Evolutionary conservation across 148 eudicot species (phyloP), one percentile per base, ranked within the genome.

Genomic region (Fagopyrum homotropicum): DNA sequence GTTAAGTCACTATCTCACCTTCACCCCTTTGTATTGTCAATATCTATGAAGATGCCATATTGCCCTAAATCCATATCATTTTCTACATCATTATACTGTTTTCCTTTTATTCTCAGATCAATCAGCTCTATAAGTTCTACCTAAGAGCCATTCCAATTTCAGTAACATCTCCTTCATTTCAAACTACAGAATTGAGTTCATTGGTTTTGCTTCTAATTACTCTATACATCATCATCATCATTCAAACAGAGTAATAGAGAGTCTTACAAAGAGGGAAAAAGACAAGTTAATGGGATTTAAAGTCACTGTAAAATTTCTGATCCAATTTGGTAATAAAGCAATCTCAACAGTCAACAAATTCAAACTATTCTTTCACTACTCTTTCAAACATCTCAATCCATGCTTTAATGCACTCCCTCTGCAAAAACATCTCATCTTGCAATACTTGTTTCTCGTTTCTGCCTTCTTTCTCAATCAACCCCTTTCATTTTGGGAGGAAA

Each of bases 351-450:
- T 35, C 69, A 66, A 35, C 45, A 66, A 66, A 66, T 66, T 66
- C 45, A 66, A 35, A 66, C 46, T 14, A 46, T 66, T n/a, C 71
- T 66, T 7, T 14, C 45, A 64, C 70, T 64, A 11, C 46, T 64
- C 70, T 64, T 46, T 66, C 71, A 66, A 66, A 66, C 71, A 66
- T 66, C 71, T 2, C 71, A 66, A 66, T 66, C 71, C 71, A 66
- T 12, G 6, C 71, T 66, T 66, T 66, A 66, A 66, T 66, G 43
- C 30, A 12, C 57, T 1, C n/a, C 57, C 57, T 52, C 57, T 12
- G n/a, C 57, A 16, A 14, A 52, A 61, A 9, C 60, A 7, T 60
- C 12, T 11, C 69, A 63, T 12, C 46, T 46, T 66, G 71, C 71
- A 35, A 66, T 11, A 63, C 69, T 29, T 66, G 47, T 43, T 66